Percentiles rank a stretch among this genome's conserved stretches.
Evolutionary conservation across 306 rosid species (phyloP).

Genomic region (Sechiopsis laciniata): DNA sequence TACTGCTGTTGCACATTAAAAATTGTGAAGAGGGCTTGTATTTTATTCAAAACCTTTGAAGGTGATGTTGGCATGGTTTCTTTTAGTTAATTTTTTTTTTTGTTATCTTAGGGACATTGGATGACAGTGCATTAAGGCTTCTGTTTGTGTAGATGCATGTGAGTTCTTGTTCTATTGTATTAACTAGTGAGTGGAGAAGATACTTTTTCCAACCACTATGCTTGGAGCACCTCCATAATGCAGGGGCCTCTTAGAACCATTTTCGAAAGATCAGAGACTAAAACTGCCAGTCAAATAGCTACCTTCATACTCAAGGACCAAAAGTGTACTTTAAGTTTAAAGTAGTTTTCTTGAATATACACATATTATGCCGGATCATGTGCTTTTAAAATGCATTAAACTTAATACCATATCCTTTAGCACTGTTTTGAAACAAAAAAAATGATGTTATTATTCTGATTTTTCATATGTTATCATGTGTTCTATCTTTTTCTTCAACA

Average conservation of each 20-base stretch:
- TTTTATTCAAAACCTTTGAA: not conserved
- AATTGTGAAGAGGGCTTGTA: not conserved
- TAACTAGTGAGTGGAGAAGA: not conserved
- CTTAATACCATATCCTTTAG: too few relatives aligned
- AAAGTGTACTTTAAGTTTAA: too few relatives aligned
- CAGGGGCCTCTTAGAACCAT: not conserved
- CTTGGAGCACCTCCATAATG: not conserved
- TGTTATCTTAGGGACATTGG: not conserved
- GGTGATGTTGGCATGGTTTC: not conserved
- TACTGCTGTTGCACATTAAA: not conserved
- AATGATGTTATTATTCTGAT: too few relatives aligned
- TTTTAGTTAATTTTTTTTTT: not conserved
- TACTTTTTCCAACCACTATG: not conserved
- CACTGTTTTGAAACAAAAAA: too few relatives aligned
- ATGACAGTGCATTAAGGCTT: not conserved
- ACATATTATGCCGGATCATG: too few relatives aligned
- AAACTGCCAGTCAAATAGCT: too few relatives aligned
- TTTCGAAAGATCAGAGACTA: not conserved
- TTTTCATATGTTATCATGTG: not conserved
- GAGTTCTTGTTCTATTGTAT: not conserved
- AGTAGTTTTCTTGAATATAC: too few relatives aligned
- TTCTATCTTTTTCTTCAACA: not conserved
- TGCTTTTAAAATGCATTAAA: too few relatives aligned
- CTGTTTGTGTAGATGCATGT: not conserved
- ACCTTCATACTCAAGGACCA: too few relatives aligned